Evolutionary conservation across 192 early-diverging fungal species (phyloP).

Genomic region (Podila verticillata): DNA sequence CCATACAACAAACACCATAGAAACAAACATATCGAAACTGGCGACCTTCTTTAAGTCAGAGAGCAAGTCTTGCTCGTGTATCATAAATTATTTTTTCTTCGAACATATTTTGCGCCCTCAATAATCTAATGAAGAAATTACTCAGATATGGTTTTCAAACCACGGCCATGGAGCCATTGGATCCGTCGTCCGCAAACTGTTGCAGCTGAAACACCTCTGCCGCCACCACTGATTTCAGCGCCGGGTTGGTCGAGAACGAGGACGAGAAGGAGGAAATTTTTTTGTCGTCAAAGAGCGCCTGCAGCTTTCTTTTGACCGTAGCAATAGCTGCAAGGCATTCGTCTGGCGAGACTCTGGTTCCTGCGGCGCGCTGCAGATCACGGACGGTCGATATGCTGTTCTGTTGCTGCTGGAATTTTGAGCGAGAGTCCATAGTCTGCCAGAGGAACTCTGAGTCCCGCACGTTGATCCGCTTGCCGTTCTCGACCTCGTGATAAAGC

Average conservation of each 20-base stretch:
- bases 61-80: too few relatives aligned
- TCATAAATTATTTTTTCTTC: too few relatives aligned
- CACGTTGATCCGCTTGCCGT: not conserved
- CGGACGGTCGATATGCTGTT: not conserved
- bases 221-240: not conserved
- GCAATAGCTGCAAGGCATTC: conserved; percentile 15
- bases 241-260: not conserved
- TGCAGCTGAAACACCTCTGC: not conserved
- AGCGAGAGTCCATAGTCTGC: not conserved
- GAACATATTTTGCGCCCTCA: too few relatives aligned
- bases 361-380: not conserved
- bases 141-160: not conserved
- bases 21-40: too few relatives aligned
- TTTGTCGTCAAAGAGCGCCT: not conserved
- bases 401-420: not conserved
- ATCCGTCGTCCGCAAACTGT: not conserved
- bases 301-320: conserved; percentile 4
- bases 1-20: too few relatives aligned
- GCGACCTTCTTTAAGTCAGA: too few relatives aligned
- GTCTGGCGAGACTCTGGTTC: conserved; percentile 2
- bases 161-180: not conserved
- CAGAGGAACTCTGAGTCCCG: not conserved
- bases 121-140: too few relatives aligned
- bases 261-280: not conserved
- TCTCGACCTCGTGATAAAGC: not conserved